These are phyloP conservation scores for Hypoxylon fragiforme DNA, from an alignment of 495 filamentous ascomycete genomes.

Conservation along the genomic window DNA sequence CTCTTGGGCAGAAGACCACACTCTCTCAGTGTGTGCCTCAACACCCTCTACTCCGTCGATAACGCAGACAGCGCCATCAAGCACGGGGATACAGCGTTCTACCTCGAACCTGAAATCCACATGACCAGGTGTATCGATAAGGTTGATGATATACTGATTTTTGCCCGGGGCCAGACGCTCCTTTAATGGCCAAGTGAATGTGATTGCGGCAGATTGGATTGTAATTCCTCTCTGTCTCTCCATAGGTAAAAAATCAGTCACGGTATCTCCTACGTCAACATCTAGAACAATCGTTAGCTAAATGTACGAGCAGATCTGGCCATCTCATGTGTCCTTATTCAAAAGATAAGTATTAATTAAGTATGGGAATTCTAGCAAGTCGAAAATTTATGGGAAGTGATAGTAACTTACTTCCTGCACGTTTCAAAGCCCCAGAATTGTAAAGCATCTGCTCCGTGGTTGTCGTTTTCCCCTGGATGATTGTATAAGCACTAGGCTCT, in stretches of 20 bases:
- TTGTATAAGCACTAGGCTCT: too few species aligned
- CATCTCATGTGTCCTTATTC: too few species aligned
- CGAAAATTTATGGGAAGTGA: too few species aligned
- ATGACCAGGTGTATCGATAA: constrained; percentile 97
- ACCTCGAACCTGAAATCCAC: constrained; percentile 99
- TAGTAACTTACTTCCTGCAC: constrained; percentile 71
- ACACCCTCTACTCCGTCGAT: constrained; percentile 96
- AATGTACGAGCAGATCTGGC: background rate
- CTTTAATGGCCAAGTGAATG: constrained; percentile 75
- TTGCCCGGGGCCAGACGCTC: constrained; percentile 38
- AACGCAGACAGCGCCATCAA: constrained; percentile 95
- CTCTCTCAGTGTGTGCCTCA: constrained; percentile 96
- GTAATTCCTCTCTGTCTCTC: constrained; percentile 94
- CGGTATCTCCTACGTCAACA: constrained; percentile 95
- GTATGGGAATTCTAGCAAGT: too few species aligned
- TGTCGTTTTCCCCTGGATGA: constrained; percentile 86
- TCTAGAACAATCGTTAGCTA: constrained; percentile 54
- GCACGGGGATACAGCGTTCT: constrained; percentile 84
- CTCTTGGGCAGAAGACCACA: constrained; percentile 86
- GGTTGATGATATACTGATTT: constrained; percentile 67
- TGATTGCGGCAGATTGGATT: constrained; percentile 96
- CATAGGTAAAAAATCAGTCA: constrained; percentile 95
- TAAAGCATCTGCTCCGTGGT: constrained; percentile 99
- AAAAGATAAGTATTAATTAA: too few species aligned
- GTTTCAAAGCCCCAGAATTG: constrained; percentile 85